Base-by-base conservation (phyloP, 345 rosid genomes). In the Populus tremula region DNA sequence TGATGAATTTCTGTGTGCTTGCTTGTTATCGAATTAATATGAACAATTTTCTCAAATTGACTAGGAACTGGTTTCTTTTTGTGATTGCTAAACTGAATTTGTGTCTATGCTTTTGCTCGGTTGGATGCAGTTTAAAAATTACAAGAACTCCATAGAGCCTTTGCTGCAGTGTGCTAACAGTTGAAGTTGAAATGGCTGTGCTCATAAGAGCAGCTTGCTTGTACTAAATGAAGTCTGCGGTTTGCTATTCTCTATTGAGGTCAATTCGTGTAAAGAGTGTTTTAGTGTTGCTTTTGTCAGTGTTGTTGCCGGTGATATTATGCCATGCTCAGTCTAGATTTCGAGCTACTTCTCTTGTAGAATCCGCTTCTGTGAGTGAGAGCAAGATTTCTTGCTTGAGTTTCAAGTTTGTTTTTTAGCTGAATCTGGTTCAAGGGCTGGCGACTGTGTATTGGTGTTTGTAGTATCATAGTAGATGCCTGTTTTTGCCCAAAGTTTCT, bases 91-190 rank as follows among this genome's bases (percentile, higher is more conserved):
- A 78, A 59, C 53, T 35, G 29, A 9, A 45, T 41, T 41, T 76
- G 53, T 38, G 39, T 62, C 68, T 68, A 59, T 14, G 49, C 45
- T 50, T 78, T 13, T 56, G 62, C 33, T 69, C 16, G 49, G 21
- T 56, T 47, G 33, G 33, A 39, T 78, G 84, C 87, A 86, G 91
- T 84, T 86, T 81, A 80, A 82, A 72, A 77, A 67, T 53, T 83
- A 86, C 65, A 63, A 59, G 70, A 77, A 79, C n/a, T 75, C 87
- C 31, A 38, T 84, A 25, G 80, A 50, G 63, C 38, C 12, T 16
- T 27, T 75, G 70, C 53, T 84, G 71, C 75, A 69, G 31, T 23
- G 38, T 41, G 31, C 29, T 56, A 63, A 63, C 41, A 17, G 36
- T 43, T 9, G 63, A 1, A 56, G 63, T 56, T 47, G 53, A 47